Conservation (phyloP, 2,329 filamentous ascomycete species). For the Trichoderma brevicompactum region DNA sequence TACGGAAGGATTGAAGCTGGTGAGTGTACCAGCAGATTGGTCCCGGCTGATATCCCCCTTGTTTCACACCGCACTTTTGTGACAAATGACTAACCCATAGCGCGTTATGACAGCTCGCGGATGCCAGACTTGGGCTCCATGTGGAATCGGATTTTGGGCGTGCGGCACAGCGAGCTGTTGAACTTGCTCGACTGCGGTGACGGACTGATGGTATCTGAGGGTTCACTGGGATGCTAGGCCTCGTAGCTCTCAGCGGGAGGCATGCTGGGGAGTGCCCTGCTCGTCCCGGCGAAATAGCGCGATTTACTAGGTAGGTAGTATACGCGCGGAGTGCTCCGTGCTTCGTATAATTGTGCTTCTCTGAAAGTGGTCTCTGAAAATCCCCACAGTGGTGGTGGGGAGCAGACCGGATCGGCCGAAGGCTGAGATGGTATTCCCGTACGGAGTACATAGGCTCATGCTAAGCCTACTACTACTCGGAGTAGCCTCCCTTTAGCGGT, state of each 20-base stretch:
- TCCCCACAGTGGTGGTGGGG: conserved; percentile 14
- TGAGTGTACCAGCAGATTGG: conserved; percentile 36
- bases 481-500: conserved; percentile 12
- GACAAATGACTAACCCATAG: conserved; percentile 15
- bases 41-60: conserved; percentile 12
- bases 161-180: conserved; percentile 42
- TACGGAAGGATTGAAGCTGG: conserved; percentile 46
- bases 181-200: conserved; percentile 34
- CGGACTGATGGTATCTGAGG: no score
- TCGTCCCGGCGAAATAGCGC: conserved; percentile 9
- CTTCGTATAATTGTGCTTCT: conserved; percentile 11
- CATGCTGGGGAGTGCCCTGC: background rate
- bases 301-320: background rate
- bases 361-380: background rate
- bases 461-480: background rate
- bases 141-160: conserved; percentile 48
- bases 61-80: conserved; percentile 24
- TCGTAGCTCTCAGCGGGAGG: background rate
- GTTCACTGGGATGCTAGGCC: no score
- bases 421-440: conserved; percentile 23
- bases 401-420: conserved; percentile 20
- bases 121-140: conserved; percentile 43
- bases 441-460: background rate
- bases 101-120: conserved; percentile 39
- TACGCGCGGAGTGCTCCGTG: background rate